Evolutionary conservation across 2,329 filamentous ascomycete species (phyloP).

Genomic region (Sarocladium brachiariae): DNA sequence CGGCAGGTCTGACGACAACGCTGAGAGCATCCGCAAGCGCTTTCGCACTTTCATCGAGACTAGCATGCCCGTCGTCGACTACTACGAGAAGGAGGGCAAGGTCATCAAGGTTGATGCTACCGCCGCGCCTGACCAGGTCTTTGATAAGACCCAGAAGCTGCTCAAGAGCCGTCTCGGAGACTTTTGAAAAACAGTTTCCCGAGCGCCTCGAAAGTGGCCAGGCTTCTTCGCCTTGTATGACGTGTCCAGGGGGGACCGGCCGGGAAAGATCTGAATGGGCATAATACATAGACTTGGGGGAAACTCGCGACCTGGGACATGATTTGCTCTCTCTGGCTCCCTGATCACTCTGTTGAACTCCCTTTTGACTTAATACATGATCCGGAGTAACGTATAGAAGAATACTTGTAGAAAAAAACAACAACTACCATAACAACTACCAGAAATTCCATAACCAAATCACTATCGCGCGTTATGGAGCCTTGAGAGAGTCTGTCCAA

Average conservation of each 20-base stretch:
- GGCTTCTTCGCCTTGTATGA: no score
- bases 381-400: no score
- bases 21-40: conserved; percentile 90
- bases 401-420: not conserved
- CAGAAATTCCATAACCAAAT: no score
- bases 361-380: no score
- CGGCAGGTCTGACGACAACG: conserved; percentile 87
- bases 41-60: conserved; percentile 93
- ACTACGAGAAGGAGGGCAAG: conserved; percentile 68
- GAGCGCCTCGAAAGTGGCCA: no score
- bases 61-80: conserved; percentile 92
- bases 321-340: no score
- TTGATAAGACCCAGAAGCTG: conserved; percentile 43
- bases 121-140: conserved; percentile 56
- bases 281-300: not conserved
- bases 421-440: not conserved
- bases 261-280: no score
- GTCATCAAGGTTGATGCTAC: conserved; percentile 77
- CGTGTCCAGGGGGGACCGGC: no score
- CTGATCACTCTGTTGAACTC: no score
- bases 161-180: conserved; percentile 42
- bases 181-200: conserved; percentile 16
- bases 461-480: no score
- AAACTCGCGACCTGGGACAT: no score
- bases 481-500: no score